These are phyloP conservation scores for Ustilago vetiveriae DNA, from an alignment of 1,284 basidiomycete genomes.

Conservation along the genomic window DNA sequence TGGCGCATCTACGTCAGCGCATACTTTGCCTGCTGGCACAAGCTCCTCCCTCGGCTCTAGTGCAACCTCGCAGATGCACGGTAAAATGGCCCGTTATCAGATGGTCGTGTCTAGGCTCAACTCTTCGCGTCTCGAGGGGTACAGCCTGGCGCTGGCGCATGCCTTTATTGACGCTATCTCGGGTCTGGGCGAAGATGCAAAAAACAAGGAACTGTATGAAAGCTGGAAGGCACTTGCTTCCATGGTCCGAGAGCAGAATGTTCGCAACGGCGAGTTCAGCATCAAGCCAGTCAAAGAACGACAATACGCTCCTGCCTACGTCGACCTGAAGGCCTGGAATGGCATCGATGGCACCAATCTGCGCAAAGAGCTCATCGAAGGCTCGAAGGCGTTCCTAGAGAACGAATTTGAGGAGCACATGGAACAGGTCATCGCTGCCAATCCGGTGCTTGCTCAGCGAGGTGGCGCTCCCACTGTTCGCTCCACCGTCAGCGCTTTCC, in stretches of 20 bases:
- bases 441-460: slow-evolving; percentile 84
- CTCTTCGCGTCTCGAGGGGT: slow-evolving; percentile 54
- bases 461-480: slow-evolving; percentile 90
- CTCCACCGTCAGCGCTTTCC: slow-evolving; percentile 76
- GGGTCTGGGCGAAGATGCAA: slow-evolving; percentile 43
- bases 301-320: slow-evolving; percentile 70
- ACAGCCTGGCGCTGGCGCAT: slow-evolving; percentile 50
- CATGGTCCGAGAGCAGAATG: slow-evolving; percentile 69
- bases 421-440: slow-evolving; percentile 82
- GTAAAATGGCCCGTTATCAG: slow-evolving; percentile 63
- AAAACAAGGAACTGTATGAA: slow-evolving; percentile 67
- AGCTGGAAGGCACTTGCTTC: slow-evolving; percentile 69
- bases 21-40: slow-evolving; percentile 27
- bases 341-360: slow-evolving; percentile 50
- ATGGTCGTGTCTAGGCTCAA: slow-evolving; percentile 60
- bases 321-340: slow-evolving; percentile 46
- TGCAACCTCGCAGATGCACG: slow-evolving; percentile 53
- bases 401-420: slow-evolving; percentile 81
- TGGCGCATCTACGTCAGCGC: slow-evolving; percentile 47
- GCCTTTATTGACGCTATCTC: slow-evolving; percentile 59
- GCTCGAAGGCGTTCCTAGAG: slow-evolving; percentile 79
- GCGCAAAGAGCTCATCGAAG: slow-evolving; percentile 74
- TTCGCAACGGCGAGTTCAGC: slow-evolving; percentile 67
- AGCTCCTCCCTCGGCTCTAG: slow-evolving; percentile 16
- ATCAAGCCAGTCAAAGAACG: slow-evolving; percentile 67